Evolutionary conservation across 2,329 filamentous ascomycete genomes (phyloP).

Genomic region (Arachnomyces sp.): DNA sequence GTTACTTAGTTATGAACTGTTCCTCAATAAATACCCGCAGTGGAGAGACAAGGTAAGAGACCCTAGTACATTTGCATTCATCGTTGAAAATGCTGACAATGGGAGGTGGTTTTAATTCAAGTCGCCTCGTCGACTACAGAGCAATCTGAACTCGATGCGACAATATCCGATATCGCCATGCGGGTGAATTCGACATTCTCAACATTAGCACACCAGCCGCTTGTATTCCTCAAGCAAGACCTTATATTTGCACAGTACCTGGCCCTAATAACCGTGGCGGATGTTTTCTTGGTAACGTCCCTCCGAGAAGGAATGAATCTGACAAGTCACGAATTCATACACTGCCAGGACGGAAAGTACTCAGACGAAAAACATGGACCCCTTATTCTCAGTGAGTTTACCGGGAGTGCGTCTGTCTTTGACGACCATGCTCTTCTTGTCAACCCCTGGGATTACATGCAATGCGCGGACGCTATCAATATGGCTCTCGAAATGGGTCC

Average conservation of each 20-base stretch:
- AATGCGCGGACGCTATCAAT: constrained; percentile 79
- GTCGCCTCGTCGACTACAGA: constrained; percentile 87
- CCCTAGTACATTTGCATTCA: neutral
- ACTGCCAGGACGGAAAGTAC: constrained; percentile 77
- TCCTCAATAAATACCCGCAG: constrained; percentile 86
- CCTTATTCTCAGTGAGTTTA: constrained; percentile 89
- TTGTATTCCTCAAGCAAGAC: constrained; percentile 91
- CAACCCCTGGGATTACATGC: constrained; percentile 91
- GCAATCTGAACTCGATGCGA: constrained; percentile 76
- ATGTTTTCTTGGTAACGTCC: constrained; percentile 88
- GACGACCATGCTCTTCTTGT: constrained; percentile 71
- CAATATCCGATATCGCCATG: constrained; percentile 87
- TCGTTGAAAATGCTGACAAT: neutral
- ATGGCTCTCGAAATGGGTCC: constrained; percentile 70
- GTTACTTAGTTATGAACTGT: constrained; percentile 82
- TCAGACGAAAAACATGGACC: constrained; percentile 73
- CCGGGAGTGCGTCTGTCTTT: constrained; percentile 81
- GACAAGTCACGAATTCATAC: constrained; percentile 87
- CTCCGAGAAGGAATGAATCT: constrained; percentile 96
- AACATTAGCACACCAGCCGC: constrained; percentile 81
- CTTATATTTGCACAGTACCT: constrained; percentile 89
- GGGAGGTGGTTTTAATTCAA: constrained; percentile 75
- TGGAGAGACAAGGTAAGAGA: constrained; percentile 63
- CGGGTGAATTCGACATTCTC: constrained; percentile 88
- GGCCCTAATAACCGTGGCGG: constrained; percentile 80